Evolutionary conservation across 2,329 filamentous ascomycete genomes (phyloP).

Genomic region (Fusarium sp.): DNA sequence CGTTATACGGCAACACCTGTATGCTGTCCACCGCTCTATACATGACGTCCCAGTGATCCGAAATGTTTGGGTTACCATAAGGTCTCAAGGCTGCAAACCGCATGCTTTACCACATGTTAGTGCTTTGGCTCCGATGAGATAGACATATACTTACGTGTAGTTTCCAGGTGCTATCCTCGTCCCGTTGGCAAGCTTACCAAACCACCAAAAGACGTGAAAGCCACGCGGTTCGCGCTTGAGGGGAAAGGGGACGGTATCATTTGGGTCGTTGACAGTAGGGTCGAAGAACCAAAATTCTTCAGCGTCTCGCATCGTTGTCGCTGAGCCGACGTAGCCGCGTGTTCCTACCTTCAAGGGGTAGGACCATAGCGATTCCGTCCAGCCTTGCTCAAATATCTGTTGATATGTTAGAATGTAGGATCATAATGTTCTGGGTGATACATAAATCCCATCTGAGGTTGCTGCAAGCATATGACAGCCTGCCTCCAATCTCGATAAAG

Average conservation of each 20-base stretch:
- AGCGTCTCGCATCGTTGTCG: conserved; percentile 57
- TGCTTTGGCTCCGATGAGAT: background rate
- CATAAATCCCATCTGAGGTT: conserved; percentile 58
- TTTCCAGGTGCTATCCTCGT: conserved; percentile 58
- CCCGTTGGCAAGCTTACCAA: conserved; percentile 60
- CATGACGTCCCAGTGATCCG: conserved; percentile 62
- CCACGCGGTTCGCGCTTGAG: conserved; percentile 54
- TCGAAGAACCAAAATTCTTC: conserved; percentile 54
- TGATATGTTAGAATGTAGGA: background rate
- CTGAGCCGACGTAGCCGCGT: conserved; percentile 61
- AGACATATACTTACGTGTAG: conserved; percentile 56
- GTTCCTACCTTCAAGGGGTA: conserved; percentile 59
- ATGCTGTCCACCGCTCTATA: conserved; percentile 52
- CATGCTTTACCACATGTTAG: conserved; percentile 51
- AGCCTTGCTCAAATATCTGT: conserved; percentile 58
- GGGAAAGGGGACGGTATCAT: conserved; percentile 58
- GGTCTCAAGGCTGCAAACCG: conserved; percentile 60
- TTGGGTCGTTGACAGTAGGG: conserved; percentile 55
- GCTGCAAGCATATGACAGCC: conserved; percentile 53
- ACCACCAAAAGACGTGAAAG: conserved; percentile 58
- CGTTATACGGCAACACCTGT: conserved; percentile 54
- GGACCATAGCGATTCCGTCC: conserved; percentile 58
- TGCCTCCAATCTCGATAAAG: conserved; percentile 51
- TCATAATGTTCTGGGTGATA: background rate
- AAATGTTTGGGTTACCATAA: conserved; percentile 59